Evolutionary conservation across 2,329 filamentous ascomycete species (phyloP), one percentile per base, ranked within the genome.

Genomic region (Fusarium sp.): DNA sequence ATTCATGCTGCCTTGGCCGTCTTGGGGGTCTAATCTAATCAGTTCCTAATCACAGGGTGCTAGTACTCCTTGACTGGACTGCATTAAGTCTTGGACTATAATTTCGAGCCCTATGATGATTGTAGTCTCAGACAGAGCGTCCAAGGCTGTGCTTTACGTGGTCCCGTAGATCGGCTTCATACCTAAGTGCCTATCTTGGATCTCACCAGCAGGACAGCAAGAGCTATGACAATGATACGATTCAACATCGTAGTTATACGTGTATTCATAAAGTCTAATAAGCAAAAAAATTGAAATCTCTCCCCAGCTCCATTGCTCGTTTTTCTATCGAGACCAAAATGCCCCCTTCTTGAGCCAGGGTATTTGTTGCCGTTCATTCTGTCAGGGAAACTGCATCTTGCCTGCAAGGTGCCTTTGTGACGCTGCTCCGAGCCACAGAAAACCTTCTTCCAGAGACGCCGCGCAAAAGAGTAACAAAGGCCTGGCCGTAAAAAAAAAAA

Each of bases 381-480:
- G 61, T 40, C 47, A 27, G 20, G 57, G 35, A 66, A 35, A 59
- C 20, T 42, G 58, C 67, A 66, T 63, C 75, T 75, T 75, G 74
- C 74, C 74, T 22, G 74, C 75, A 77, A 77, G 74, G 33, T 69
- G 74, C 72, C 72, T 25, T 35, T 47, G 35, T 36, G 16, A 52
- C 57, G 42, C 60, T 57, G 35, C 61, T 65, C 33, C 31, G 27
- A 70, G n/a, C 27, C 16, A 56, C 16, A 50, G 54, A 65, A 65
- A 63, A 29, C 47, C 54, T 50, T 33, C 52, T 47, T 57, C 58
- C 64, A 66, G 16, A 35, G 47, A 74, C 70, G 65, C 73, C 68
- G 36, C 50, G 63, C 66, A 22, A 60, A 66, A 65, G 31, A 59
- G 16, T 35, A 7, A 63, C 66, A 47, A 63, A 16, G n/a, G 62